phyloP scores from a whole-genome alignment of 306 rosid genomes.

The Neltuma alba region DNA sequence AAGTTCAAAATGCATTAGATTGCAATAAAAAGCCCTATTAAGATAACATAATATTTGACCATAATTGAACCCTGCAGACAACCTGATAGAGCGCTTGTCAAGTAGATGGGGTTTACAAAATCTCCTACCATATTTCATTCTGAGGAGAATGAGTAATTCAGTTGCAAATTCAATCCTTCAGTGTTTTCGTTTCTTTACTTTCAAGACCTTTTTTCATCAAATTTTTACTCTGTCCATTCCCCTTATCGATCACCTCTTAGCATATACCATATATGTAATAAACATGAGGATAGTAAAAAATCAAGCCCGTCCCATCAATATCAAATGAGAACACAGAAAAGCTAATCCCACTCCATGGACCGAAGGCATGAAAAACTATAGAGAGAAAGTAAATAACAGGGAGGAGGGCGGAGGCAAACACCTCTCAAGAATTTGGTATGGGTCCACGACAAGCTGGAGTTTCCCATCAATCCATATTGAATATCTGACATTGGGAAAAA shows the following conservation, averaged over 20 bases:
- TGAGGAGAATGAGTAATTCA: not conserved
- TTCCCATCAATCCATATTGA: conserved; percentile 98
- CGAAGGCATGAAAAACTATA: conserved; percentile 20
- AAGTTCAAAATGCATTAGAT: conserved; percentile 7
- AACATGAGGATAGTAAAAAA: conserved; percentile 16
- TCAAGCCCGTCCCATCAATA: conserved; percentile 1
- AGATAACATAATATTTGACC: not conserved
- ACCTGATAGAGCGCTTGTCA: not conserved
- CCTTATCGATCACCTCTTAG: not conserved
- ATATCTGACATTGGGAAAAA: conserved; percentile 85
- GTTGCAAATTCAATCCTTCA: not conserved
- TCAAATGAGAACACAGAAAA: conserved; percentile 21
- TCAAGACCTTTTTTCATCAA: not conserved
- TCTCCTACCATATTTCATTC: not conserved
- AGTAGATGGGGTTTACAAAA: not conserved
- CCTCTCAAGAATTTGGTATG: conserved; percentile 87
- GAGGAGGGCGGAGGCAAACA: not conserved
- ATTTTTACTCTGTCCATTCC: not conserved
- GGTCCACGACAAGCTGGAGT: conserved; percentile 84
- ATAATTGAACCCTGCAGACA: not conserved
- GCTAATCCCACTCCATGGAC: conserved; percentile 2
- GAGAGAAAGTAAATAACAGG: not conserved
- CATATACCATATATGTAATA: not conserved
- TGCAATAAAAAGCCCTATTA: not conserved
- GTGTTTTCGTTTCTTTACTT: not conserved